Evolutionary conservation across 148 eudicot genomes (phyloP).

Genomic region (Chenopodium album): DNA sequence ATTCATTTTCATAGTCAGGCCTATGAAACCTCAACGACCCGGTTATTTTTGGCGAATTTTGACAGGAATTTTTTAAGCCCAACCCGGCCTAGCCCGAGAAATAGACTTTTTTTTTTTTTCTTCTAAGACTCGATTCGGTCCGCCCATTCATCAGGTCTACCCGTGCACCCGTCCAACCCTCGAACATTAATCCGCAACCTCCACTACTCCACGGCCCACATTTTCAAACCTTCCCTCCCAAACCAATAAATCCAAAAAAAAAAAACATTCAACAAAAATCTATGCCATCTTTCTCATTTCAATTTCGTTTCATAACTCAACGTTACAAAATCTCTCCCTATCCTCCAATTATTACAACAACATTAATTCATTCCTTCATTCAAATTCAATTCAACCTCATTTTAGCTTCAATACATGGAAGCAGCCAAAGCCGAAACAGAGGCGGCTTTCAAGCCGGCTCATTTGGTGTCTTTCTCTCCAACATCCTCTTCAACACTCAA

Average conservation of each 20-base stretch:
- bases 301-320: conserved; percentile 5
- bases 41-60: too few species aligned
- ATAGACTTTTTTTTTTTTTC: too few species aligned
- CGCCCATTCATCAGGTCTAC: too few species aligned
- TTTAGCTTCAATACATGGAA: conserved; percentile 15
- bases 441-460: conserved; percentile 23
- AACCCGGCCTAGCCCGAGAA: too few species aligned
- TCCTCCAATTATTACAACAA: conserved; percentile 22
- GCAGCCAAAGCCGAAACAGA: not conserved
- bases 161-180: not conserved
- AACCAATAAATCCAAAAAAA: conserved; percentile 30
- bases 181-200: conserved; percentile 17
- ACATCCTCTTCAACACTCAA: conserved; percentile 35
- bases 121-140: too few species aligned
- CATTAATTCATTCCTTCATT: not conserved
- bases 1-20: too few species aligned
- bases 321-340: not conserved
- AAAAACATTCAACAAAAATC: not conserved
- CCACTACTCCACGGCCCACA: not conserved
- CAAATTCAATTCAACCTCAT: not conserved
- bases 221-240: conserved; percentile 38
- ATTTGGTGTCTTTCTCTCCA: conserved; percentile 43
- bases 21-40: too few species aligned
- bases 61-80: too few species aligned
- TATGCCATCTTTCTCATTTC: not conserved